Conservation (phyloP, 2,329 filamentous ascomycete species). For the Boeremia exigua region DNA sequence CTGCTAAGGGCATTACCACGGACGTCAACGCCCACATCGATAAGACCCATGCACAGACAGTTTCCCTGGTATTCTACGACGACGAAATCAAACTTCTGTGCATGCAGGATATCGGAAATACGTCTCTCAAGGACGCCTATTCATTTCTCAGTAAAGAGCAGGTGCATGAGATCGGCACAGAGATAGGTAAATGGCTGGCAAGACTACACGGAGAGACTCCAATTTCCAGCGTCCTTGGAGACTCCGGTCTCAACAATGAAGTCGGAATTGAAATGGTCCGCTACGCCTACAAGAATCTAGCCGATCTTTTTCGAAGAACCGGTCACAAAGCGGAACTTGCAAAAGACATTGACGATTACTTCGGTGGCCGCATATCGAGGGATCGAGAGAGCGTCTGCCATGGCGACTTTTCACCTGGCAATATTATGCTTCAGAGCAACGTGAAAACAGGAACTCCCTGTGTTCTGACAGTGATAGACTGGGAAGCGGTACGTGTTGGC, state of each 20-base stretch:
- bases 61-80: conserved; percentile 34
- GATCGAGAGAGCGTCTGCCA: conserved; percentile 47
- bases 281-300: conserved; percentile 39
- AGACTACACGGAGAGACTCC: conserved; percentile 33
- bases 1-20: not conserved
- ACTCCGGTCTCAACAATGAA: conserved; percentile 19
- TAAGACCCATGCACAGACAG: conserved; percentile 26
- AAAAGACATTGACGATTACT: conserved; percentile 17
- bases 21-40: not conserved
- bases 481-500: conserved; percentile 45
- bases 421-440: conserved; percentile 36
- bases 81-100: conserved; percentile 33
- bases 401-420: conserved; percentile 51
- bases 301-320: conserved; percentile 19
- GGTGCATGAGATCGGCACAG: conserved; percentile 27
- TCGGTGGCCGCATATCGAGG: conserved; percentile 30
- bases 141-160: conserved; percentile 21
- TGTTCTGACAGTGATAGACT: conserved; percentile 44
- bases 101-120: conserved; percentile 40
- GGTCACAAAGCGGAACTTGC: conserved; percentile 18
- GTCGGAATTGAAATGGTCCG: conserved; percentile 38
- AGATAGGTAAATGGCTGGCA: conserved; percentile 44
- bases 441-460: not conserved
- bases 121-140: conserved; percentile 44
- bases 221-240: conserved; percentile 6